These are phyloP conservation scores for Fusarium nanum DNA, from an alignment of 2,329 filamentous ascomycete genomes.

Conservation along the genomic window DNA sequence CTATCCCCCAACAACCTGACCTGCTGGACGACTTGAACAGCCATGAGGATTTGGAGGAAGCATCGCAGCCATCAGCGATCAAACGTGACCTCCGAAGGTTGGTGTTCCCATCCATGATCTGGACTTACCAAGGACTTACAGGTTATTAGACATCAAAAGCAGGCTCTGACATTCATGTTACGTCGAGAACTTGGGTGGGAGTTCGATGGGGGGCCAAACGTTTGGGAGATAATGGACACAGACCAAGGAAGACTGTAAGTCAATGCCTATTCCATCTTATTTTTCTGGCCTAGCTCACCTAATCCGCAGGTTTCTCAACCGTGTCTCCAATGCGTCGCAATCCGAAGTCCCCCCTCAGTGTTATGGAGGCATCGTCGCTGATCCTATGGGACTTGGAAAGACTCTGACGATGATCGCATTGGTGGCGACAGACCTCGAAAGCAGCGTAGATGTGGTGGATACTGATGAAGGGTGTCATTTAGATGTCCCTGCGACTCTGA, in stretches of 20 bases:
- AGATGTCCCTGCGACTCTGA: constrained; percentile 41
- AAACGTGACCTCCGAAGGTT: constrained; percentile 44
- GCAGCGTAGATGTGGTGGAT: rapidly evolving
- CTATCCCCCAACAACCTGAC: constrained; percentile 26
- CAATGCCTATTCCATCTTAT: rapidly evolving
- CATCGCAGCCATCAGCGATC: constrained; percentile 45
- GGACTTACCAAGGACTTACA: neutral
- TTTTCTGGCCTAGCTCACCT: neutral
- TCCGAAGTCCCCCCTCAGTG: constrained; percentile 50
- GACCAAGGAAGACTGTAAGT: constrained; percentile 39
- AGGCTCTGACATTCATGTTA: constrained; percentile 58
- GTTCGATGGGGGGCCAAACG: constrained; percentile 43
- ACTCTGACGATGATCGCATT: constrained; percentile 59
- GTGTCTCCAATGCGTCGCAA: constrained; percentile 46
- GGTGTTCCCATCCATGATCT: neutral
- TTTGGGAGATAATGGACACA: constrained; percentile 50
- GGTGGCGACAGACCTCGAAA: constrained; percentile 44
- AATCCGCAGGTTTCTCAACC: constrained; percentile 50
- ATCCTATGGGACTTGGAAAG: constrained; percentile 61
- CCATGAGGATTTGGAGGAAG: constrained; percentile 45
- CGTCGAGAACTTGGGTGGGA: constrained; percentile 54
- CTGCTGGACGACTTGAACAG: constrained; percentile 44
- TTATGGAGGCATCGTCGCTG: constrained; percentile 59
- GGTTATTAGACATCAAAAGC: constrained; percentile 55
- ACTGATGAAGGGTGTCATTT: neutral